Conservation (phyloP, 306 rosid genomes). For the Lathyrus tuberosus region DNA sequence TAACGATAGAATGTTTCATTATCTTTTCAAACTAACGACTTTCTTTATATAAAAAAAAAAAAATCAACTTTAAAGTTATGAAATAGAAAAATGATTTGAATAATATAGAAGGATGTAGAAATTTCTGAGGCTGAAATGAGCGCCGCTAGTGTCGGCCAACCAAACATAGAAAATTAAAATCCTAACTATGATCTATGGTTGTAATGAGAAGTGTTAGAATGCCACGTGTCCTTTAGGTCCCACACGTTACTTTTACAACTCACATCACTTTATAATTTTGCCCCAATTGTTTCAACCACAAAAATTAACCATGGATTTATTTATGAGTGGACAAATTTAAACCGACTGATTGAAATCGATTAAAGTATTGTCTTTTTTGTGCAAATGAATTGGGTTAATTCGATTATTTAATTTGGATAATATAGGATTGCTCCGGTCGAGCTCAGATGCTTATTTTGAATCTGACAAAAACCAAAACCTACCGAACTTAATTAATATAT, state of each 20-base stretch:
- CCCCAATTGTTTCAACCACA: constrained; percentile 22
- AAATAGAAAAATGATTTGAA: not conserved
- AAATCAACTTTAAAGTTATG: not conserved
- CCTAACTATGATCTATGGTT: not conserved
- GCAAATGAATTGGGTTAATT: too few relatives aligned
- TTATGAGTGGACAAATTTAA: too few relatives aligned
- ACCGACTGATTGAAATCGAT: too few relatives aligned
- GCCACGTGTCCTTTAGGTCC: constrained; percentile 31
- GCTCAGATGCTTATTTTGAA: too few relatives aligned
- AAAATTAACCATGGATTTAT: constrained; percentile 8
- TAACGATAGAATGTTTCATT: too few relatives aligned
- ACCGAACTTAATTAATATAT: too few relatives aligned
- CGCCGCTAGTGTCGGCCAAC: constrained; percentile 43
- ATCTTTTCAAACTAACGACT: not conserved
- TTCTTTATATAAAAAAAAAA: too few relatives aligned
- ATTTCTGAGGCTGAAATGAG: not conserved
- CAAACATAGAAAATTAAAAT: not conserved
- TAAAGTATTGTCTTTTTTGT: too few relatives aligned
- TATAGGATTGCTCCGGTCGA: too few relatives aligned
- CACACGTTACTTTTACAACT: constrained; percentile 9
- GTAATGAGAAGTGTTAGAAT: not conserved
- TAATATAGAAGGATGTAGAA: not conserved
- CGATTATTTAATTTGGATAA: too few relatives aligned
- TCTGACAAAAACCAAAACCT: too few relatives aligned
- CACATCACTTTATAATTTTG: not conserved